These are phyloP conservation scores for Citrus cavaleriei DNA, from an alignment of 345 rosid genomes.

Conservation along the genomic window DNA sequence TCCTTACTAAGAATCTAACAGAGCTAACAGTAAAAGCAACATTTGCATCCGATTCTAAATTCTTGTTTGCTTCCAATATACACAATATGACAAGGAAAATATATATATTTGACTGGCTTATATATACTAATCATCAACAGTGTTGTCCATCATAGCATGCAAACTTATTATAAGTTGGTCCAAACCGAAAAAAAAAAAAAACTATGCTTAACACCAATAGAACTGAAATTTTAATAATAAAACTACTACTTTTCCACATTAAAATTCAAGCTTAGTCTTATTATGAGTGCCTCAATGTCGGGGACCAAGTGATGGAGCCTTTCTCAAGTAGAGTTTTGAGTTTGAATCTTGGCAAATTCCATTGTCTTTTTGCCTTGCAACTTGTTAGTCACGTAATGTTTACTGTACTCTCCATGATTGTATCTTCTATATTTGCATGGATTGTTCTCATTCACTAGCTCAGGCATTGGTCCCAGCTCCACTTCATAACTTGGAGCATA, in stretches of 20 bases:
- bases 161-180: background rate
- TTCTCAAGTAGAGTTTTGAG: background rate
- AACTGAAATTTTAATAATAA: background rate
- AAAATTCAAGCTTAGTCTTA: background rate
- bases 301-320: slow-evolving; percentile 5
- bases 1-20: slow-evolving; percentile 17
- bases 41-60: background rate
- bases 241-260: background rate
- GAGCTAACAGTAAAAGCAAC: slow-evolving; percentile 19
- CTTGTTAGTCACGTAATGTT: slow-evolving; percentile 79
- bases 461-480: slow-evolving; percentile 74
- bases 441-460: slow-evolving; percentile 65
- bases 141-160: slow-evolving; percentile 11
- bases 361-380: slow-evolving; percentile 84
- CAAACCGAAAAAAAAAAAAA: too few relatives aligned
- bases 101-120: background rate
- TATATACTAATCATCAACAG: slow-evolving; percentile 5
- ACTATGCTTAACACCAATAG: background rate
- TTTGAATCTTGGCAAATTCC: slow-evolving; percentile 74
- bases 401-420: slow-evolving; percentile 88
- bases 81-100: slow-evolving; percentile 4
- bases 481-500: slow-evolving; percentile 92
- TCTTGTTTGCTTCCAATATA: slow-evolving; percentile 3
- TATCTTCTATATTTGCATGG: slow-evolving; percentile 84
- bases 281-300: background rate